Evolutionary conservation across 495 filamentous ascomycete genomes (phyloP), one percentile per base, ranked within the genome.

Genomic region (Platismatia glauca): DNA sequence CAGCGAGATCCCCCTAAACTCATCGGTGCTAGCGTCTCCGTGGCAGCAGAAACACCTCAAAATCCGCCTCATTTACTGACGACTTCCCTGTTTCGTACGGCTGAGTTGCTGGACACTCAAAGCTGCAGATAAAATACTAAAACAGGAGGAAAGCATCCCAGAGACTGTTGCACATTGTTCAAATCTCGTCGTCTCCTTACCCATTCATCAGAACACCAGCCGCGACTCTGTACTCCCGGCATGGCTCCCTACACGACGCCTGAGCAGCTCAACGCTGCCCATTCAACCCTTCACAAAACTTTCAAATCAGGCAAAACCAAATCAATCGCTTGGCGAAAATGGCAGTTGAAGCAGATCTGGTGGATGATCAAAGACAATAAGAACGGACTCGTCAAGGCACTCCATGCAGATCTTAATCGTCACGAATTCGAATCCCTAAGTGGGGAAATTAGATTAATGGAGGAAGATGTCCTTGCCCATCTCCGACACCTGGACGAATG

Each of bases 271-370:
- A 29, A 35, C 0, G 48, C 55, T 13, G 35, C 62, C 12, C 71
- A 76, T 46, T 56, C 63, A 8, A 73, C 61, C 11, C 68, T 75
- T 1, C 69, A 64, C 3, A 34, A 52, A 8, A 70, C 71, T 22
- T 78, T 78, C 65, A 63, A 58, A 16, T 62, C 69, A 9, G 75
- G 75, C 6, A 68, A 64, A 20, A 77, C 75, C 37, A 75, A 73
- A 43, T 64, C 69, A n/a, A 68, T 74, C n/a, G 66, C 69, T 57
- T 78, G 75, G 75, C 66, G 75, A 15, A 73, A 73, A 38, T 76
- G 72, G 68, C 75, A 78, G 70, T 71, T 84, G 22, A 82, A 83
- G 65, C 77, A 80, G 44, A 57, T 81, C 15, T 77, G 71, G 71
- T 78, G 73, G 75, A 69, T 77, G 64, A 38, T 69, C 27, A 35